Percentiles rank a stretch among this genome's conserved stretches.
Conservation (phyloP, 2,329 filamentous ascomycete species). For the Penicillium brevicompactum region DNA sequence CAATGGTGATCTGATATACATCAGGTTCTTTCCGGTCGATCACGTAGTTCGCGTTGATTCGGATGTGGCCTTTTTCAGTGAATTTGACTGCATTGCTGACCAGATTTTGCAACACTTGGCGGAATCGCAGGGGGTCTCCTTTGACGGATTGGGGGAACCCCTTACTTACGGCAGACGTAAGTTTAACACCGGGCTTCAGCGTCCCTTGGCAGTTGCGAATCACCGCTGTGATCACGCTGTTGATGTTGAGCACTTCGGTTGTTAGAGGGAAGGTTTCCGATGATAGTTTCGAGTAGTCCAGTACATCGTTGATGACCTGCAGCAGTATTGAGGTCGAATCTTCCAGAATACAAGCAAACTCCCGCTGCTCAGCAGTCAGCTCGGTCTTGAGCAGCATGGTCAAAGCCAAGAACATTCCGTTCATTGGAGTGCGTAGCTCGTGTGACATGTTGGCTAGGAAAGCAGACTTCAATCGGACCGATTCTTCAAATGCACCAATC, state of each 20-base stretch:
- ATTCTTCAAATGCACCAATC: slow-evolving; percentile 62
- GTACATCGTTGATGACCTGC: slow-evolving; percentile 65
- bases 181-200: slow-evolving; percentile 49
- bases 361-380: slow-evolving; percentile 57
- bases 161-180: slow-evolving; percentile 47
- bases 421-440: slow-evolving; percentile 67
- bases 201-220: slow-evolving; percentile 53
- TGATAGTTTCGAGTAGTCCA: slow-evolving; percentile 67
- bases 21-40: slow-evolving; percentile 43
- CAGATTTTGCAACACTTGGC: slow-evolving; percentile 65
- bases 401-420: slow-evolving; percentile 63
- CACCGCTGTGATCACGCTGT: slow-evolving; percentile 50
- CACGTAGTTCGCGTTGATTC: slow-evolving; percentile 46
- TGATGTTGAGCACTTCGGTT: slow-evolving; percentile 55
- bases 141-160: slow-evolving; percentile 53
- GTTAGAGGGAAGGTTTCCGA: slow-evolving; percentile 62
- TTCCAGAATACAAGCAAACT: slow-evolving; percentile 60
- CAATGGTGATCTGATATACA: slow-evolving; percentile 52
- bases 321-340: slow-evolving; percentile 62
- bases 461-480: slow-evolving; percentile 63
- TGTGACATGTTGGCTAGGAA: slow-evolving; percentile 67
- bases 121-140: slow-evolving; percentile 62
- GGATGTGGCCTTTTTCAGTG: slow-evolving; percentile 58
- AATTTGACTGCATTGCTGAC: slow-evolving; percentile 65
- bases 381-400: slow-evolving; percentile 58